Evolutionary conservation across 2,329 filamentous ascomycete genomes (phyloP).

Genomic region (Pestalotiopsis sp.): DNA sequence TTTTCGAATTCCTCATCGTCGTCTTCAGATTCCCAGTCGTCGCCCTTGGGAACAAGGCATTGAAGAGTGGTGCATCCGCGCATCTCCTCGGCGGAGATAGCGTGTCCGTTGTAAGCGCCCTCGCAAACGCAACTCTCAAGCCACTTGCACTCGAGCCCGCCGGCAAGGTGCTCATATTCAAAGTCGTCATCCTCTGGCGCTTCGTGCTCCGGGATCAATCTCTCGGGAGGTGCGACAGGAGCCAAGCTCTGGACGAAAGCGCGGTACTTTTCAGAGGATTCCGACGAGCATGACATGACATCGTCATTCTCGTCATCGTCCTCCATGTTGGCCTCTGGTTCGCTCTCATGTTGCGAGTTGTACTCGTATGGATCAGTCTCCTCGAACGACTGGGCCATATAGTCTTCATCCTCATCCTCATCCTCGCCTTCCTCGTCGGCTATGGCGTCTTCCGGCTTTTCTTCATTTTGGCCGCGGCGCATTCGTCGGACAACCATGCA

Average conservation of each 20-base stretch:
- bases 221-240: neutral
- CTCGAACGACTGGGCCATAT: neutral
- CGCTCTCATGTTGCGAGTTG: neutral
- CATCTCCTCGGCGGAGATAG: neutral
- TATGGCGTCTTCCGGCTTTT: neutral
- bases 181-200: neutral
- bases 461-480: neutral
- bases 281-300: neutral
- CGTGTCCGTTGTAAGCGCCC: constrained; percentile 1
- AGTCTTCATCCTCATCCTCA: neutral
- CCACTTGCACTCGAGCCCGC: neutral
- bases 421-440: neutral
- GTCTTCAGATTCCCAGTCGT: neutral
- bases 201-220: neutral
- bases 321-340: neutral
- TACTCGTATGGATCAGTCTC: neutral
- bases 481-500: neutral
- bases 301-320: neutral
- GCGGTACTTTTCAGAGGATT: neutral
- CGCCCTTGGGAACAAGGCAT: constrained; percentile 2
- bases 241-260: neutral
- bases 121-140: neutral
- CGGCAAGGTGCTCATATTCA: neutral
- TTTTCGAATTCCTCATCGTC: constrained; percentile 6
- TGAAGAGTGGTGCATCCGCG: neutral